Evolutionary conservation across 208 protist species (phyloP), one percentile per base, ranked within the genome.

Genomic region (Wallacemonas sp.): DNA sequence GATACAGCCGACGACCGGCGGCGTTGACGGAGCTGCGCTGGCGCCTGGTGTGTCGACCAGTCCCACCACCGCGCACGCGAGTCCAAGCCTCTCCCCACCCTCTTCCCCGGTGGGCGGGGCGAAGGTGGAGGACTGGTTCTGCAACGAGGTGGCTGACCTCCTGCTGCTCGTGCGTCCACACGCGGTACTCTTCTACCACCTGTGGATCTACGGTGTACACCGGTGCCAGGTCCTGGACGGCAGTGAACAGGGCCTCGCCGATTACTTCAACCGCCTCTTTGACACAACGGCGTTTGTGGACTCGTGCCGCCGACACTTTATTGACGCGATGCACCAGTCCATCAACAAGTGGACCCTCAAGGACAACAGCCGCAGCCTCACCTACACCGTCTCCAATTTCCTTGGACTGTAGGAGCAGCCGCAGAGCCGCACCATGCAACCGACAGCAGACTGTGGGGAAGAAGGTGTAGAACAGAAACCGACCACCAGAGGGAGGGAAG

Each of bases 161-260:
- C 90, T 91, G 72, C 63, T 92, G 29, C 68, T 75, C 18, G 78
- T 91, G 22, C 80, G 86, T 1, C 81, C 77, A 3, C 80, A 89
- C 57, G 81, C 81, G 0, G 57, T 62, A 11, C 72, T 90, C 39
- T 81, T 94, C 28, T 82, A 79, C 59, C 73, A 87, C 33, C 55
- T 94, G 2, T 82, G 81, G 67, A 77, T 79, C 14, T 87, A 89
- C 70, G 76, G 76, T 20, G 81, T 89, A 12, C 77, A 79, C 44
- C 84, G 75, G 44, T 20, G 31, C 12, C 45, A 69, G 49, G 70
- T 75, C 1, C 66, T 83, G 22, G 74, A 50, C 25, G 73, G 72
- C 50, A 55, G 61, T 36, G 76, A 79, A 33, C 23, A 39, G 36
- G 62, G 72, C 36, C 31, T 81, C 33, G 44, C 76, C 38, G 65